Evolutionary conservation across 495 filamentous ascomycete genomes (phyloP), one percentile per base, ranked within the genome.

Genomic region (Evernia prunastri): DNA sequence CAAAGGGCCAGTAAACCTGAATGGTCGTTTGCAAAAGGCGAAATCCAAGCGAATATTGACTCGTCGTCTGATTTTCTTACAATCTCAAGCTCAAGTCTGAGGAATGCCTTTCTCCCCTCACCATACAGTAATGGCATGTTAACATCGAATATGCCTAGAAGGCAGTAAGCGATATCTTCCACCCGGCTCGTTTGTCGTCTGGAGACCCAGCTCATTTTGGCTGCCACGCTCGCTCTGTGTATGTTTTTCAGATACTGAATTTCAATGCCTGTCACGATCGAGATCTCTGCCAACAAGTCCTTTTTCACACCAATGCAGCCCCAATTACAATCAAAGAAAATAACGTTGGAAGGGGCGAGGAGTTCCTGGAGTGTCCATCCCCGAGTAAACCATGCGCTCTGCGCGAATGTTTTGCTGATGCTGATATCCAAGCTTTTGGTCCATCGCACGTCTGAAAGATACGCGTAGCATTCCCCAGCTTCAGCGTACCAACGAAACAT

Each of bases 91-190:
- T 47, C 20, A 1, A 47, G 43, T 47, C 43, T n/a, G 20, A 60
- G 61, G 47, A 76, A 73, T 23, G 74, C 69, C 36, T 68, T 70
- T 7, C 61, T 53, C 6, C 72, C 74, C 51, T 78, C 76, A 17
- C 76, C 76, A 60, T 78, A 78, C n/a, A 75, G 66, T 51, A 76
- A 64, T 3, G 71, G 64, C 70, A 77, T 73, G 62, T 72, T 75
- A 51, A 77, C 60, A 31, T 67, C 59, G 58, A 76, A 74, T 11
- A 77, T 36, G 23, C 75, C 75, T 10, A 77, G 47, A 6, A 77
- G 63, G 40, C 63, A 69, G 59, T 76, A 77, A 12, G 75, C 75
- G 25, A 67, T 66, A 56, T 77, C 75, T 63, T 76, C 74, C 5
- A 64, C 23, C 17, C 70, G 49, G 2, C 65, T 73, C 10, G 72